Conservation (phyloP, 257 asterid genomes). For the Plantago major region DNA sequence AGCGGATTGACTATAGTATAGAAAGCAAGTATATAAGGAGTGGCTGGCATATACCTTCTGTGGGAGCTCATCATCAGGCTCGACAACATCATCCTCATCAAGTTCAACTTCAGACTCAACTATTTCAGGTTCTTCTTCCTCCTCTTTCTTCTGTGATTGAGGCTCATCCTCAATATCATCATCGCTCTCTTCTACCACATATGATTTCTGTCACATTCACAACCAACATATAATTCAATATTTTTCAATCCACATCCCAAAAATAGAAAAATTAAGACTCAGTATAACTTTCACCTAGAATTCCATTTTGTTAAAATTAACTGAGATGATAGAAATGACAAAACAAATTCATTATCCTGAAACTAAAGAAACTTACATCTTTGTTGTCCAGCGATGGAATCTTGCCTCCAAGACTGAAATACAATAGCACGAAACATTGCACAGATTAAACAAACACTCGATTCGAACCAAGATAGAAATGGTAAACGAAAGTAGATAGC, state of each 20-base stretch:
- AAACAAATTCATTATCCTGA: neutral
- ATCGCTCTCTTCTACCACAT: conserved; percentile 61
- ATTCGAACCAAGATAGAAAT: neutral
- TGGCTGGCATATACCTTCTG: conserved; percentile 49
- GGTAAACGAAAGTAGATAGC: too few species aligned
- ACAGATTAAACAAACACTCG: neutral
- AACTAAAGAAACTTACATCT: conserved; percentile 32
- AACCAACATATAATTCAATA: neutral
- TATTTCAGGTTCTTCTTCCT: conserved; percentile 84
- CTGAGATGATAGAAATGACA: neutral
- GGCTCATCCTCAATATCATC: conserved; percentile 43
- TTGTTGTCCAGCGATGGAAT: conserved; percentile 52
- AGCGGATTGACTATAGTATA: neutral
- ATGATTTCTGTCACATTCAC: conserved; percentile 49
- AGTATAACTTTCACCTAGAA: too few species aligned
- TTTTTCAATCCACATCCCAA: neutral
- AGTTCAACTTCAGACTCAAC: conserved; percentile 89
- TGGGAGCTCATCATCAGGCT: conserved; percentile 80
- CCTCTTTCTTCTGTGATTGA: conserved; percentile 45
- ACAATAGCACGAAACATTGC: neutral
- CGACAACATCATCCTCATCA: conserved; percentile 74
- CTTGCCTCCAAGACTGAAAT: conserved; percentile 78
- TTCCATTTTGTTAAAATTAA: too few species aligned
- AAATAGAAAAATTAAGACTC: neutral
- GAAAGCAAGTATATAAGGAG: neutral